Conservation (phyloP, 1,284 basidiomycete species). For the Termitomyces sp. region DNA sequence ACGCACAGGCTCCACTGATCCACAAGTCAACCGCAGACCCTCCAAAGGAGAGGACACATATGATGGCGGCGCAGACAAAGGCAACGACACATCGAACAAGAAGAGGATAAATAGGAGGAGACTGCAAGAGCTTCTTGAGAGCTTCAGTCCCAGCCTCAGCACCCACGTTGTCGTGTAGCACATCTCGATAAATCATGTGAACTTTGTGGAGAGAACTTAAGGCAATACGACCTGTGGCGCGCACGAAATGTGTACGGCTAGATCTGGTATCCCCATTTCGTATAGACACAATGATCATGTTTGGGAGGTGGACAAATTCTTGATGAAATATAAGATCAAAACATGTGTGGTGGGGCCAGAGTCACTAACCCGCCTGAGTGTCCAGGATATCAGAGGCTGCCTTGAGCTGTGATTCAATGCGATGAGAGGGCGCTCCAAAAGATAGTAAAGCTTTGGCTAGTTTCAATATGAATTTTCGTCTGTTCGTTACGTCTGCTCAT, state of each 20-base stretch:
- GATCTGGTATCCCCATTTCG: slow-evolving; percentile 55
- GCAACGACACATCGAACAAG: slow-evolving; percentile 63
- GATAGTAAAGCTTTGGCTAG: slow-evolving; percentile 77
- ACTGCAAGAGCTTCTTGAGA: slow-evolving; percentile 55
- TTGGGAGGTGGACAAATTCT: slow-evolving; percentile 80
- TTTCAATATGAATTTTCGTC: slow-evolving; percentile 75
- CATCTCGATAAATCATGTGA: slow-evolving; percentile 72
- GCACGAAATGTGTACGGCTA: slow-evolving; percentile 74
- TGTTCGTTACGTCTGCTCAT: slow-evolving; percentile 46
- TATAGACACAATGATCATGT: slow-evolving; percentile 75
- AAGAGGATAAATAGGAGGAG: slow-evolving; percentile 59
- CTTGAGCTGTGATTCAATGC: slow-evolving; percentile 76
- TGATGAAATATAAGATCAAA: slow-evolving; percentile 1
- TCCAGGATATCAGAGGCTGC: slow-evolving; percentile 43
- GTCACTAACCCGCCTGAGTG: slow-evolving; percentile 33
- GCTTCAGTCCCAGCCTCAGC: slow-evolving; percentile 58
- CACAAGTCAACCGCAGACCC: slow-evolving; percentile 81
- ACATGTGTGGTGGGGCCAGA: background rate
- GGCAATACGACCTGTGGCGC: slow-evolving; percentile 67
- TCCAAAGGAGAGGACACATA: slow-evolving; percentile 78
- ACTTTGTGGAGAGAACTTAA: slow-evolving; percentile 69
- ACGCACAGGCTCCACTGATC: slow-evolving; percentile 70
- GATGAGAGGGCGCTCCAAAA: slow-evolving; percentile 84
- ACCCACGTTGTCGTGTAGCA: slow-evolving; percentile 70
- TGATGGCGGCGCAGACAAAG: slow-evolving; percentile 69